phyloP scores from a whole-genome alignment of 2,329 filamentous ascomycete species.

The Monosporascus sp. region DNA sequence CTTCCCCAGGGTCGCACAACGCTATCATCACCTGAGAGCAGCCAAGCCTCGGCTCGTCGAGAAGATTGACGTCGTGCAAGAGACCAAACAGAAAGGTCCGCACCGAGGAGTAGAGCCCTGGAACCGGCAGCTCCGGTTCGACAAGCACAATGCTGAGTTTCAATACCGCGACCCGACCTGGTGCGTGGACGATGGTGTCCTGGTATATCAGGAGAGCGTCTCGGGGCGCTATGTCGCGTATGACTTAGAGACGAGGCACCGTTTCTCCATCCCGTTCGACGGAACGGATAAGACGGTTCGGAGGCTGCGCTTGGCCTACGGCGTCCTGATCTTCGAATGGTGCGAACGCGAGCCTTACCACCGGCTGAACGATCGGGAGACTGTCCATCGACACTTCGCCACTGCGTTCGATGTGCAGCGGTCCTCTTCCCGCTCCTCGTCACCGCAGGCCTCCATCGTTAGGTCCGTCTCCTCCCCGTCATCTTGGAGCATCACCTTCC shows the following conservation, averaged over 20 bases:
- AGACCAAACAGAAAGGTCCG: constrained; percentile 14
- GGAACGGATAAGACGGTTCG: constrained; percentile 45
- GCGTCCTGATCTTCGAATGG: constrained; percentile 61
- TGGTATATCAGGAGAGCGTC: constrained; percentile 45
- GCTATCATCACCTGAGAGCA: constrained; percentile 49
- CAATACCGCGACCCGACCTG: constrained; percentile 46
- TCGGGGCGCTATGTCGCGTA: constrained; percentile 36
- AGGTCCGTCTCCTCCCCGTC: constrained; percentile 3
- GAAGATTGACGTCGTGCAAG: constrained; percentile 37
- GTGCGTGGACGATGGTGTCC: constrained; percentile 47
- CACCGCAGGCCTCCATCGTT: constrained; percentile 5
- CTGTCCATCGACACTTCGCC: constrained; percentile 53
- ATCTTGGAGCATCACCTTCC: constrained; percentile 42
- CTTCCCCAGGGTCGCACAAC: constrained; percentile 46
- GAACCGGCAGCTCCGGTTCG: constrained; percentile 39
- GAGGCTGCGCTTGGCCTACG: constrained; percentile 47
- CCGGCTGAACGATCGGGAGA: constrained; percentile 45
- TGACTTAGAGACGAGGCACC: constrained; percentile 42
- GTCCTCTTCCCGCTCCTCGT: constrained; percentile 4
- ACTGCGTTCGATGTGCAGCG: constrained; percentile 50
- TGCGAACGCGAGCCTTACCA: constrained; percentile 48
- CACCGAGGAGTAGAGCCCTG: constrained; percentile 37
- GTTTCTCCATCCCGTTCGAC: constrained; percentile 48
- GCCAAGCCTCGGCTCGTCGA: constrained; percentile 43
- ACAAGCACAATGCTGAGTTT: constrained; percentile 35